phyloP scores from a whole-genome alignment of 495 filamentous ascomycete genomes.

The Penicillium desertorum region DNA sequence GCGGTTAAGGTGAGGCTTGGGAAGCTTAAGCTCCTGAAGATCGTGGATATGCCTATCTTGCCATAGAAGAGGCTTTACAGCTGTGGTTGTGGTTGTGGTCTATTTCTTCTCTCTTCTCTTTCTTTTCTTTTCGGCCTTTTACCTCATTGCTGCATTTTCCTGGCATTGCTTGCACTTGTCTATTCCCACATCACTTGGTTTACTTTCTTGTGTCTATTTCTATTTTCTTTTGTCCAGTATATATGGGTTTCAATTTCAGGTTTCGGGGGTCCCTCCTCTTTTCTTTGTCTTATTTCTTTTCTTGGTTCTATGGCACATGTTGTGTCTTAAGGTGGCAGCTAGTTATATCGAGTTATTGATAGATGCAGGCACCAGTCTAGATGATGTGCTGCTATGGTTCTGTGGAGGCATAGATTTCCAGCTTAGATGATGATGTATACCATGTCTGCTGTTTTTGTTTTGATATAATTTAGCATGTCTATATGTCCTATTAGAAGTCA shows the following conservation, averaged over 20 bases:
- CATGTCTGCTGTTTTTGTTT: background rate
- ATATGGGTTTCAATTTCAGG: slow-evolving; percentile 32
- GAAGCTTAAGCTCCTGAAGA: slow-evolving; percentile 41
- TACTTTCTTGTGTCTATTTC: slow-evolving; percentile 14
- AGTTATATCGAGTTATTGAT: background rate
- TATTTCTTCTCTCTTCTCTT: background rate
- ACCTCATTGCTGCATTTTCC: slow-evolving; percentile 8
- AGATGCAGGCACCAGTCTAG: background rate
- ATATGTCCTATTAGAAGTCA: background rate
- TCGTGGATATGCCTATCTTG: slow-evolving; percentile 28
- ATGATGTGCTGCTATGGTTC: background rate
- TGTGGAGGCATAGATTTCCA: background rate
- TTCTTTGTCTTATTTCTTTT: slow-evolving; percentile 10
- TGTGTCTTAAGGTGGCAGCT: background rate
- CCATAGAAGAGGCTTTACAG: slow-evolving; percentile 19
- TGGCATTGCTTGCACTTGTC: slow-evolving; percentile 1
- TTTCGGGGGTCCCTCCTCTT: slow-evolving; percentile 14
- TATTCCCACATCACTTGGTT: slow-evolving; percentile 3
- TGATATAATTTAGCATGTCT: background rate
- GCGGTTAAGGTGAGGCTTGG: slow-evolving; percentile 59
- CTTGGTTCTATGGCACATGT: slow-evolving; percentile 11
- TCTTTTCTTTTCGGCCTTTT: slow-evolving; percentile 10
- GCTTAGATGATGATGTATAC: background rate
- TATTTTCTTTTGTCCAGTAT: slow-evolving; percentile 30
- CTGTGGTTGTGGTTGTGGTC: background rate